Evolutionary conservation across 192 early-diverging fungal genomes (phyloP), one percentile per base, ranked within the genome.

Genomic region (Obelidium mucronatum): DNA sequence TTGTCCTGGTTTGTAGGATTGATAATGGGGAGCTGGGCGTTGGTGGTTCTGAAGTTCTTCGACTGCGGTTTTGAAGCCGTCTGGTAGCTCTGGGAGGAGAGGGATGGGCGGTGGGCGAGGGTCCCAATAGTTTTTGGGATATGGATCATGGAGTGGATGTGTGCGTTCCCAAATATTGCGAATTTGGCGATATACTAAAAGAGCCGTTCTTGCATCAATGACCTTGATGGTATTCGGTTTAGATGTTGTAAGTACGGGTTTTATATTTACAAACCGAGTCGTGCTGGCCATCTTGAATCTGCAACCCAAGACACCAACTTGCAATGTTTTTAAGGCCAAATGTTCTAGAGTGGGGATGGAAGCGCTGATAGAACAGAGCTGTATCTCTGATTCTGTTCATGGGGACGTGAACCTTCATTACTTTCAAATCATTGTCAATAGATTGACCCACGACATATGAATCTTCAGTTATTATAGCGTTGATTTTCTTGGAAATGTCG

Each of bases 371-470:
- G 62, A 84, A 74, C 11, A 73, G 60, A 40, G 93, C 87, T 2
- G 94, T 97, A 73, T 97, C 95, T 28, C 94, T 90, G 36, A 91
- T 82, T 73, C 91, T 64, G 22, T 82, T 72, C n/a, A 87, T 79
- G 56, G 94, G 95, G 17, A 68, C 28, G 70, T 67, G 33, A 0
- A 78, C 17, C 8, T 58, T 37, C 58, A 78, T 11, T 8, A 75
- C 92, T 22, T 83, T 83, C 22, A 97, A 86, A 87, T 97, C 95
- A 73, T 96, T 89, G 22, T 91, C 78, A 26, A 97, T 83, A 19
- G 92, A 90, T 76, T 97, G 96, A n/a, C 96, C 96, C 8, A 97
- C 85, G 22, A 97, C 72, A 0, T 95, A 81, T 19, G 51, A 67
- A 92, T 91, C 19, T 92, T 93, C 30, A 90, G 84, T 36, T 83